phyloP scores from a whole-genome alignment of 306 rosid species.

The Dalbergia cochinchinensis region DNA sequence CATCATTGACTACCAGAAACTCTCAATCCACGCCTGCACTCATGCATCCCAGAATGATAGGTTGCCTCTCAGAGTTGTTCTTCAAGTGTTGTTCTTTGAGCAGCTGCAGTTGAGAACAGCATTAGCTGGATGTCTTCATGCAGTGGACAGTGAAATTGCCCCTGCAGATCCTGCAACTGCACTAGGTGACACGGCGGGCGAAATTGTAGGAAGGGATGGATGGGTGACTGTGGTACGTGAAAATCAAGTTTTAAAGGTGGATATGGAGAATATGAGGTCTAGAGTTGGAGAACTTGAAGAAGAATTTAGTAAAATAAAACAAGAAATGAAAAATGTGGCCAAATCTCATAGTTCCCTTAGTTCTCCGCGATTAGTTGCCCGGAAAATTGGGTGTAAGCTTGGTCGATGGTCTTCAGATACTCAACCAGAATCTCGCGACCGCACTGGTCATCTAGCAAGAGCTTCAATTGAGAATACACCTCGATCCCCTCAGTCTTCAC shows the following conservation, averaged over 20 bases:
- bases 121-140: constrained; percentile 80
- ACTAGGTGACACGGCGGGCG: constrained; percentile 53
- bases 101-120: constrained; percentile 92
- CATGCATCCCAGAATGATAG: constrained; percentile 94
- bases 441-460: constrained; percentile 59
- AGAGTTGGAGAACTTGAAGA: constrained; percentile 88
- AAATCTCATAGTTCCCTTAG: constrained; percentile 74
- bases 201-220: constrained; percentile 84
- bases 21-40: constrained; percentile 92
- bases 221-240: constrained; percentile 91
- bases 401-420: constrained; percentile 74
- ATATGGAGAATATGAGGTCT: constrained; percentile 85
- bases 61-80: constrained; percentile 88
- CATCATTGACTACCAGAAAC: constrained; percentile 79
- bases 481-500: constrained; percentile 52
- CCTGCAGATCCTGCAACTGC: constrained; percentile 59
- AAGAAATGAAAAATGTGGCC: constrained; percentile 83
- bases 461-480: constrained; percentile 56
- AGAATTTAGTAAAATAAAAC: constrained; percentile 82
- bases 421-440: constrained; percentile 65
- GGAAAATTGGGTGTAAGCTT: constrained; percentile 78
- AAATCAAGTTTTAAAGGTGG: constrained; percentile 82
- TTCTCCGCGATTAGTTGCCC: constrained; percentile 70
- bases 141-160: constrained; percentile 68
- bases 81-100: constrained; percentile 94